A percentile compares a stretch with the other conserved stretches of the same genome.
phyloP scores from a whole-genome alignment of 1,284 basidiomycete genomes.

The Cryptococcus sp. region DNA sequence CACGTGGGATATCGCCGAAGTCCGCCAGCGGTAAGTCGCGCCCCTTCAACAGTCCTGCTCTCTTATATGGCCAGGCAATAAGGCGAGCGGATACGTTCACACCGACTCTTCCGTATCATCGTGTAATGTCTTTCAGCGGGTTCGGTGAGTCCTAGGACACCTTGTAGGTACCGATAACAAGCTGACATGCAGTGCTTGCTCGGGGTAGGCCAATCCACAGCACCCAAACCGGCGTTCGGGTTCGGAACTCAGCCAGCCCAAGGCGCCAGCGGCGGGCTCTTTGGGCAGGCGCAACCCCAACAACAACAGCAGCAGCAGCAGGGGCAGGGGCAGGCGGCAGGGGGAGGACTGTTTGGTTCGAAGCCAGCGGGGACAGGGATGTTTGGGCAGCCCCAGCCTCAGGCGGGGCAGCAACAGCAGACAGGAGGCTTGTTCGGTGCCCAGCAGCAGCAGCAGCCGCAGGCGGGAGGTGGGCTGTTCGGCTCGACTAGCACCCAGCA shows the following conservation, averaged over 20 bases:
- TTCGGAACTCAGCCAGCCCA: conserved; percentile 13
- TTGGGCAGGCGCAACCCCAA: conserved; percentile 13
- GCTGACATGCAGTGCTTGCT: not conserved
- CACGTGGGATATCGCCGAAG: conserved; percentile 12
- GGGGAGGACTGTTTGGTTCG: conserved; percentile 19
- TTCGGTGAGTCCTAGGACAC: conserved; percentile 7
- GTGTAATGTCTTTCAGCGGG: conserved; percentile 11
- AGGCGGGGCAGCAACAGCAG: too few relatives aligned
- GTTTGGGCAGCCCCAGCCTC: too few relatives aligned
- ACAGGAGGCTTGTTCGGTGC: conserved; percentile 27
- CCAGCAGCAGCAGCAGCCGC: conserved; percentile 25
- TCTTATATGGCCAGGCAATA: not conserved
- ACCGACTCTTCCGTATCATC: not conserved
- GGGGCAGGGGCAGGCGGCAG: too few relatives aligned
- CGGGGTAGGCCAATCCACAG: conserved; percentile 5
- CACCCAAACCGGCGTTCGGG: conserved; percentile 19
- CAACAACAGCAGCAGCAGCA: too few relatives aligned
- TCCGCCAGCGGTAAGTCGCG: conserved; percentile 9
- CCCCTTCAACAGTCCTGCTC: not conserved
- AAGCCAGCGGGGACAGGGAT: not conserved
- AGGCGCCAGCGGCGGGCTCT: conserved; percentile 5
- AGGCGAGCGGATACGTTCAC: too few relatives aligned
- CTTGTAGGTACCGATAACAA: not conserved
- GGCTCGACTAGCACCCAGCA: conserved; percentile 38
- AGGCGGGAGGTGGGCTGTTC: conserved; percentile 14